phyloP scores from a whole-genome alignment of 768 basidiomycete genomes.

The Podaxis mareebaensis region DNA sequence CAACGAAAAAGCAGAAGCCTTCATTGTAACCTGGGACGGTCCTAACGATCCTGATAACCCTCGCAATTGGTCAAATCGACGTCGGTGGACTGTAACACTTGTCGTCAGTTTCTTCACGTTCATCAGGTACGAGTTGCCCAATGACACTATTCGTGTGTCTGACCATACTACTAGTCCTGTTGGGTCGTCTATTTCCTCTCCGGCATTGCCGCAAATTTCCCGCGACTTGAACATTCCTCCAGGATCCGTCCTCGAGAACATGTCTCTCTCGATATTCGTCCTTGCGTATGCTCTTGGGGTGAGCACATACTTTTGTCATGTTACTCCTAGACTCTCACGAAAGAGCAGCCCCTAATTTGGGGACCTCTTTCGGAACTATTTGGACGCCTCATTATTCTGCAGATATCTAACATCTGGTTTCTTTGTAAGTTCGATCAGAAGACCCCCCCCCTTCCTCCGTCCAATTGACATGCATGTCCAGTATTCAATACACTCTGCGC shows the following conservation, averaged over 20 bases:
- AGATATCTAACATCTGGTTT: slow-evolving; percentile 58
- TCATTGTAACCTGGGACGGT: slow-evolving; percentile 52
- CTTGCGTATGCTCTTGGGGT: slow-evolving; percentile 39
- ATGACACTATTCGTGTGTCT: slow-evolving; percentile 62
- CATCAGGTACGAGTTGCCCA: slow-evolving; percentile 66
- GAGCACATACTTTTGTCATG: slow-evolving; percentile 16
- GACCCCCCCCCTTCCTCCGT: background rate
- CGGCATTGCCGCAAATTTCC: slow-evolving; percentile 29
- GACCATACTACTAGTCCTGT: slow-evolving; percentile 26
- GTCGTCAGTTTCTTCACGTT: slow-evolving; percentile 70
- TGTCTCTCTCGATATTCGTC: slow-evolving; percentile 45
- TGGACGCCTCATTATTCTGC: slow-evolving; percentile 49
- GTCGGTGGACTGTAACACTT: slow-evolving; percentile 65
- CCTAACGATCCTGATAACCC: slow-evolving; percentile 60
- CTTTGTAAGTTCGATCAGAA: slow-evolving; percentile 40
- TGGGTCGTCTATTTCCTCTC: slow-evolving; percentile 33
- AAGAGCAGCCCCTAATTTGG: slow-evolving; percentile 34
- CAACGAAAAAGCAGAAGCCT: background rate
- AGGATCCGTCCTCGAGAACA: slow-evolving; percentile 36
- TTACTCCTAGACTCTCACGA: background rate
- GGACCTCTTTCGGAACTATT: slow-evolving; percentile 40
- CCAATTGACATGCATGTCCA: slow-evolving; percentile 16
- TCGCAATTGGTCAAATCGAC: slow-evolving; percentile 56
- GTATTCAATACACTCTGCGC: slow-evolving; percentile 52
- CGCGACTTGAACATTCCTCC: slow-evolving; percentile 27